Evolutionary conservation across 129 eudicot species (phyloP).

Genomic region (Heracleum sosnowskyi): DNA sequence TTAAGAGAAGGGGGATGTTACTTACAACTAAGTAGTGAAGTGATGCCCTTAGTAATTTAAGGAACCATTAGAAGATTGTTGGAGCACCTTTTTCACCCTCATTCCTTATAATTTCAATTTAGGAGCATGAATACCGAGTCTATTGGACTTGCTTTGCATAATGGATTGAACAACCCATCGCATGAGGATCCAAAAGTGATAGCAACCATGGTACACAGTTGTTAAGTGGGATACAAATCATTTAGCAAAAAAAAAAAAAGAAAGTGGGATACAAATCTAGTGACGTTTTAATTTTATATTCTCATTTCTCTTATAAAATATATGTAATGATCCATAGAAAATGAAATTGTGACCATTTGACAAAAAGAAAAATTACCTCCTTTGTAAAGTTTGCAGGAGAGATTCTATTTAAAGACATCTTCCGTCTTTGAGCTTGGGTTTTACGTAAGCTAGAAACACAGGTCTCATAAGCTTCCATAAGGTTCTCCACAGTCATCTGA

Average conservation of each 20-base stretch:
- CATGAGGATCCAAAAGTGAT: neutral
- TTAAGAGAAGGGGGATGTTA: too few relatives aligned
- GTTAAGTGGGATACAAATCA: neutral
- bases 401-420: slow-evolving; percentile 46
- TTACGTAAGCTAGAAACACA: slow-evolving; percentile 60
- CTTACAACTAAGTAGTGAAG: too few relatives aligned
- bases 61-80: too few relatives aligned
- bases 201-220: neutral
- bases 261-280: neutral
- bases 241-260: too few relatives aligned
- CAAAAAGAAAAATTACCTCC: slow-evolving; percentile 47
- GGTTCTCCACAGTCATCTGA: slow-evolving; percentile 45
- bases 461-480: slow-evolving; percentile 53
- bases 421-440: slow-evolving; percentile 56
- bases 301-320: neutral
- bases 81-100: too few relatives aligned
- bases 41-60: too few relatives aligned
- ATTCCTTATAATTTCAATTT: too few relatives aligned
- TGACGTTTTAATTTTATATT: neutral
- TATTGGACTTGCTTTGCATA: neutral
- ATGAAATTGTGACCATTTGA: neutral
- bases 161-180: neutral
- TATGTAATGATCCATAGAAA: neutral
- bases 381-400: slow-evolving; percentile 84
- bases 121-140: too few relatives aligned